Conservation (phyloP, 345 rosid genomes). For the Camelina laxa region DNA sequence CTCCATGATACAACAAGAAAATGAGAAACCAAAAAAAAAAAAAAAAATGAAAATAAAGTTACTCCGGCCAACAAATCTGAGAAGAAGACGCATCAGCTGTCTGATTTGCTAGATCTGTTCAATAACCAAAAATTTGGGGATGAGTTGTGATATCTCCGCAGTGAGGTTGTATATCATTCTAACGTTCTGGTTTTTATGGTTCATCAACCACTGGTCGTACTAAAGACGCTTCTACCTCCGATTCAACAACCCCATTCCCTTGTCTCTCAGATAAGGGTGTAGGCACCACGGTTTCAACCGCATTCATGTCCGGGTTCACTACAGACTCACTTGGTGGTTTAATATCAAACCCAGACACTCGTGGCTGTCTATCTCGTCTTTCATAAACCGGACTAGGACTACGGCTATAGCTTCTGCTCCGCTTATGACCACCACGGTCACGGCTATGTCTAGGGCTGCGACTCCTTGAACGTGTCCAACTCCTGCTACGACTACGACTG, state of each 20-base stretch:
- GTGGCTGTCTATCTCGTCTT: constrained; percentile 51
- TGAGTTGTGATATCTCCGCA: constrained; percentile 3
- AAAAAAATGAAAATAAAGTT: background rate
- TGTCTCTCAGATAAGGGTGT: constrained; percentile 5
- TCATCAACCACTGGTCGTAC: constrained; percentile 28
- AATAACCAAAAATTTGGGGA: constrained; percentile 29
- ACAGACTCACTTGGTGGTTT: constrained; percentile 38
- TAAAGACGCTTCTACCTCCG: constrained; percentile 30
- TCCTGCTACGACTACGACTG: constrained; percentile 56
- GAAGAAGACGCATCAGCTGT: background rate
- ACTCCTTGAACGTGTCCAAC: constrained; percentile 56
- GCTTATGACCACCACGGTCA: constrained; percentile 48
- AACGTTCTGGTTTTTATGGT: constrained; percentile 10
- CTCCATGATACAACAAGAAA: constrained; percentile 32
- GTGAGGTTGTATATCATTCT: constrained; percentile 4
- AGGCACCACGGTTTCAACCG: constrained; percentile 20
- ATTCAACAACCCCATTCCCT: constrained; percentile 33
- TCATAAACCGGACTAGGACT: constrained; percentile 55
- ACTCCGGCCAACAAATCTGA: background rate
- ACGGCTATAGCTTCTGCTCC: constrained; percentile 59
- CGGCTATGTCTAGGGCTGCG: constrained; percentile 54
- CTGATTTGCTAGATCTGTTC: constrained; percentile 15
- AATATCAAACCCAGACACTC: constrained; percentile 46
- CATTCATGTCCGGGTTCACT: constrained; percentile 13
- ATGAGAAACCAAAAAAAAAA: background rate